Evolutionary conservation across 2,329 filamentous ascomycete genomes (phyloP), one percentile per base, ranked within the genome.

Genomic region (Niveomyces coronatus): DNA sequence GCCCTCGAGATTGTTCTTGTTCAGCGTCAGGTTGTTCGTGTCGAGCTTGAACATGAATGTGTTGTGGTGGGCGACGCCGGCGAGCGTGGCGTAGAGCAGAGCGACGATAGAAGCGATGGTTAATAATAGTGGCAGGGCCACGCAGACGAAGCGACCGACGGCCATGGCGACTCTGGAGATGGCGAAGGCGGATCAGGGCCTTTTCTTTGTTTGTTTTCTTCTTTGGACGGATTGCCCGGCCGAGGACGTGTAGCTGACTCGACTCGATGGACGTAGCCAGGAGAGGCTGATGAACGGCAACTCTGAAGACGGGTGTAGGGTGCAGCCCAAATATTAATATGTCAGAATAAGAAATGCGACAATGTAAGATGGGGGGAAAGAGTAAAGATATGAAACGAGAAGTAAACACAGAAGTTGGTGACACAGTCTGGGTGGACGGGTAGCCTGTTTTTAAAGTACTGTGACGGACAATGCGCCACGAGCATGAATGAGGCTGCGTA

Each of bases 71-170:
- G 67, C 59, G 26, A 79, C 63, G 41, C 73, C 74, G 19, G 67
- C 65, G 35, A 77, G 65, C 31, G 68, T 67, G 13, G 67, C 73
- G 32, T 78, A 64, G 44, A 79, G 61, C 46, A 81, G 61, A 49
- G 82, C 82, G 51, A 91, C 64, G 52, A 95, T 68, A 42, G 83
- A 81, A 46, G 73, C 82, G 51, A 91, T 64, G 15, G 85, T 89
- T 53, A 94, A 73, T 47, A 76, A 68, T 63, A 94, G 87, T 44
- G 89, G 89, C 67, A 87, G 68, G 62, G 84, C 75, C 63, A 96
- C 91, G 64, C 87, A 95, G 58, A 84, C 67, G 52, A 89, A 76
- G 55, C 89, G 77, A 49, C 85, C 88, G 54, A 74, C 70, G 64
- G 81, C 61, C 68, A 72, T 72, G 46, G 46, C 56, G 57, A 40